Base-by-base conservation (phyloP, 805 yeast species). In the Schizosaccharomyces japonicus region DNA sequence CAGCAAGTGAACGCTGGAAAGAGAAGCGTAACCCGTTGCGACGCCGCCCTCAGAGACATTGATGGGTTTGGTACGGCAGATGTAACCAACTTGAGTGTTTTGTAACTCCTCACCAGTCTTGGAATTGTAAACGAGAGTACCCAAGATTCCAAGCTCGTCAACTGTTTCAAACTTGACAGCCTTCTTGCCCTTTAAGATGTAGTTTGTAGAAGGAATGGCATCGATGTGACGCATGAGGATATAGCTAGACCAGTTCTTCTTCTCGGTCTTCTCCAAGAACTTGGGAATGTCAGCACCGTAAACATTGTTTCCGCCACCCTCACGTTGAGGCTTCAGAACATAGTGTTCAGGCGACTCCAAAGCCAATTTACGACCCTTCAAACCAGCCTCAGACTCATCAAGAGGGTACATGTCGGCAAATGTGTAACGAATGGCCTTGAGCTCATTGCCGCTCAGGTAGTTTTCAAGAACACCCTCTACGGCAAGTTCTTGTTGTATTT, bases 21-120 rank as follows among this genome's bases (percentile, higher is more conserved):
- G 81, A 61, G 95, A 84, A 5, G 96, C 99, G 63, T 81, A 87
- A 1, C 99, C 99, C 13, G 98, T 98, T 21, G 96, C 96, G 30
- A 90, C 95, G 34, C 99, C 99, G 33, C 98, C 98, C 65, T 90
- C 99, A 61, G 90, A 77, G 48, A 93, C 79, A 3, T 78, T 66
- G 53, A 81, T 78, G 49, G 84, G 74, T 61, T 90, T 90, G 0
- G 95, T 80, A 63, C 98, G 75, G 54, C 90, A 65, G 53, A 90
- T 67, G 74, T 81, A 82, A 4, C 95, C 96, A 1, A 84, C 74
- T 52, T 71, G 71, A 36, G 73, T 72, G 60, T 90, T 90, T 17
- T 31, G 19, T 30, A 19, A 8, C 2, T 30, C 47, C 27, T 55
- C 51, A 2, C 80, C 78, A 1, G 69, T 59, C 7, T 66, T 57